Conservation (phyloP, 2,329 filamentous ascomycete genomes). For the Alternaria novae-zelandiae region DNA sequence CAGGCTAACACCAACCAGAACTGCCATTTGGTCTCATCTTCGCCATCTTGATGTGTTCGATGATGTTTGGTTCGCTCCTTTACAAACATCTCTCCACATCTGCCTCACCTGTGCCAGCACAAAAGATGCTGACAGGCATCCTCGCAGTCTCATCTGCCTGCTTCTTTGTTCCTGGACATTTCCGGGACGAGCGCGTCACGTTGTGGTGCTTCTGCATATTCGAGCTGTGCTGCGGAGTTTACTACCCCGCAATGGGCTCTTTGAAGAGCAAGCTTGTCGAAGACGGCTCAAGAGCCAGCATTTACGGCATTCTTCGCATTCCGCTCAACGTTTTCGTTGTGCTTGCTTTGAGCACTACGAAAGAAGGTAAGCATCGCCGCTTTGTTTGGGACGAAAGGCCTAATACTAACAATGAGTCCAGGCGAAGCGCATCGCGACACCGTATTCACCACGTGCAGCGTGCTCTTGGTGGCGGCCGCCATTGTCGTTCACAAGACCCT, state of each 20-base stretch:
- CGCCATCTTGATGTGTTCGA: constrained; percentile 64
- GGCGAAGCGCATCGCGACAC: constrained; percentile 40
- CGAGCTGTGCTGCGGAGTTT: constrained; percentile 64
- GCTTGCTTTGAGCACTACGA: constrained; percentile 40
- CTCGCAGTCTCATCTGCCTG: constrained; percentile 36
- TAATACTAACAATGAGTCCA: constrained; percentile 16
- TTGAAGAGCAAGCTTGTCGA: constrained; percentile 63
- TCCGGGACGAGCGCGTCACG: constrained; percentile 54
- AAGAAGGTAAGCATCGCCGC: constrained; percentile 32
- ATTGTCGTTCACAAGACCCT: constrained; percentile 36
- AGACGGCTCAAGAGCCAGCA: constrained; percentile 59
- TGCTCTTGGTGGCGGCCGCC: constrained; percentile 35
- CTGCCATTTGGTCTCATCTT: constrained; percentile 61
- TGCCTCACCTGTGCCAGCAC: constrained; percentile 25
- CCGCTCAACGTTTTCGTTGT: constrained; percentile 59
- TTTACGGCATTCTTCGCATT: constrained; percentile 65
- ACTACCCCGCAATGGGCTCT: constrained; percentile 63
- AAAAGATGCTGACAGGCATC: constrained; percentile 38
- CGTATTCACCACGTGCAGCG: constrained; percentile 40
- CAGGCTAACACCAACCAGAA: constrained; percentile 23
- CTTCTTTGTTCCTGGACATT: constrained; percentile 47
- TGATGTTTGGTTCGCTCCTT: constrained; percentile 64
- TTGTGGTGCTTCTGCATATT: constrained; percentile 66
- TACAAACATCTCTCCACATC: constrained; percentile 53
- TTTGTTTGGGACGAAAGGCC: neutral